phyloP scores from a whole-genome alignment of 2,329 filamentous ascomycete species.

The Diaporthe helianthi region DNA sequence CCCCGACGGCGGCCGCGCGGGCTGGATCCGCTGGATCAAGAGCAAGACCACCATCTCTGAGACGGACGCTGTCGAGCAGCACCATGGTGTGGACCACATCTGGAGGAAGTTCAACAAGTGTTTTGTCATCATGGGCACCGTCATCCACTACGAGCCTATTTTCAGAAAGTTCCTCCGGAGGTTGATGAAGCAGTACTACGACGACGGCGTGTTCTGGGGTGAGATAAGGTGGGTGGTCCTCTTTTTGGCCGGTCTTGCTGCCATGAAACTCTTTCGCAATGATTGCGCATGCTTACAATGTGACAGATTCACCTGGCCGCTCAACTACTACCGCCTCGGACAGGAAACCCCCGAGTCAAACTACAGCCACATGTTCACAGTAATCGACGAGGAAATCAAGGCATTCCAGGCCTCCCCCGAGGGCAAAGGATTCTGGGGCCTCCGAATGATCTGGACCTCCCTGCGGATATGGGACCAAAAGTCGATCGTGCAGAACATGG shows the following conservation, averaged over 20 bases:
- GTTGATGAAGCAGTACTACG: conserved; percentile 74
- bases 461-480: conserved; percentile 70
- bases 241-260: no score
- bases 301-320: conserved; percentile 71
- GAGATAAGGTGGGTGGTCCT: conserved; percentile 66
- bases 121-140: conserved; percentile 75
- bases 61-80: conserved; percentile 77
- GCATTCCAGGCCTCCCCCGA: conserved; percentile 75
- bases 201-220: conserved; percentile 84
- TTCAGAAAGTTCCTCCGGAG: conserved; percentile 77
- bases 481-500: conserved; percentile 80
- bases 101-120: conserved; percentile 82
- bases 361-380: conserved; percentile 73
- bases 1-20: conserved; percentile 72
- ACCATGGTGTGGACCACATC: conserved; percentile 82
- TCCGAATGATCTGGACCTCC: conserved; percentile 84
- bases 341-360: conserved; percentile 71
- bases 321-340: conserved; percentile 71
- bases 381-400: conserved; percentile 79
- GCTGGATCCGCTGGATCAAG: conserved; percentile 81
- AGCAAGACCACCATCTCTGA: conserved; percentile 74
- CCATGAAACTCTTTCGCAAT: no score
- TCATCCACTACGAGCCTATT: conserved; percentile 91
- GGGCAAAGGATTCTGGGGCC: conserved; percentile 82
- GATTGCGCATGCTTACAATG: not conserved